These are phyloP conservation scores for Scedosporium minutisporum DNA, from an alignment of 2,329 filamentous ascomycete species.

Conservation along the genomic window DNA sequence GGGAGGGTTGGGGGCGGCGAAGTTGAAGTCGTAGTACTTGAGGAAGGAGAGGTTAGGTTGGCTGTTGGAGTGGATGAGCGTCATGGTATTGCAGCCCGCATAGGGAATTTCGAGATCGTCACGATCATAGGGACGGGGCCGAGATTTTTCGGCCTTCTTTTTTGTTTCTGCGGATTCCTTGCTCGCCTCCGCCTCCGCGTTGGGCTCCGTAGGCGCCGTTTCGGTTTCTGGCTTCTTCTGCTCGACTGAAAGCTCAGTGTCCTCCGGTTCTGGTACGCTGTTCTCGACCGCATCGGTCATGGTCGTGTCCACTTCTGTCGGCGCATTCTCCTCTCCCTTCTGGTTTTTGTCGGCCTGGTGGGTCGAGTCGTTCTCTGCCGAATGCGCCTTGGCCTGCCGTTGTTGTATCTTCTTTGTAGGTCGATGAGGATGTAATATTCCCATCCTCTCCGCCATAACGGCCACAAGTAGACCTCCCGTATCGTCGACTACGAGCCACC, in stretches of 20 bases:
- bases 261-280: neutral
- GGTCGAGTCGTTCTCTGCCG: neutral
- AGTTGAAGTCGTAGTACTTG: conserved; percentile 82
- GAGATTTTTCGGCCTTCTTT: conserved; percentile 14
- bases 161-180: conserved; percentile 16
- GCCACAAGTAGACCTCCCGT: conserved; percentile 75
- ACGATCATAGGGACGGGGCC: conserved; percentile 12
- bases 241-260: neutral
- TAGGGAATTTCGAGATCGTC: conserved; percentile 55
- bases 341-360: neutral
- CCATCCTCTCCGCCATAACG: conserved; percentile 81
- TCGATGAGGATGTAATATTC: conserved; percentile 52
- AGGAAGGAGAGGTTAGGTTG: conserved; percentile 83
- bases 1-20: conserved; percentile 48
- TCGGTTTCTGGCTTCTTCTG: neutral
- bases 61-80: conserved; percentile 68
- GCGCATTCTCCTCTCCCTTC: neutral
- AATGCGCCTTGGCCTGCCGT: neutral
- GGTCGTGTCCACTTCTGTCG: neutral
- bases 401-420: conserved; percentile 8
- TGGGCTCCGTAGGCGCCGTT: neutral
- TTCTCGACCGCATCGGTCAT: neutral
- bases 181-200: conserved; percentile 7
- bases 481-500: conserved; percentile 81
- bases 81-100: conserved; percentile 65